These are phyloP conservation scores for Conoideocrella luteorostrata DNA, from an alignment of 2,329 filamentous ascomycete genomes.

Conservation along the genomic window DNA sequence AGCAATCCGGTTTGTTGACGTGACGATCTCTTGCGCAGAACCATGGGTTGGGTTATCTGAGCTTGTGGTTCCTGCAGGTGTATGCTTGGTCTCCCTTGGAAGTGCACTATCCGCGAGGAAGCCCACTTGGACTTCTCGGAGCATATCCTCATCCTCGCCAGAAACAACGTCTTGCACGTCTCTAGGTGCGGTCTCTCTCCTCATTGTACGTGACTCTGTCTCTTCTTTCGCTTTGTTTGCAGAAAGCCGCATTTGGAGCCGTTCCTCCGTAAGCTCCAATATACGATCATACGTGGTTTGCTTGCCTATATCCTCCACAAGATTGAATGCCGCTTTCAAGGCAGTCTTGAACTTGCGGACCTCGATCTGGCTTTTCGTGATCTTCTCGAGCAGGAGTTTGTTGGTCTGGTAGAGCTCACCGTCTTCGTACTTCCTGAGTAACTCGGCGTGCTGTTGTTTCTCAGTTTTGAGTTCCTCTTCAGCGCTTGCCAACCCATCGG, in stretches of 20 bases:
- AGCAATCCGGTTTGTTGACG: too few species aligned
- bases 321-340: conserved; percentile 8
- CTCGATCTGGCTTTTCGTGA: not conserved
- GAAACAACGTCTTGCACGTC: too few species aligned
- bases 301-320: not conserved
- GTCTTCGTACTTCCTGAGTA: not conserved
- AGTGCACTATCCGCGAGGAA: not conserved
- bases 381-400: not conserved
- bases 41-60: too few species aligned
- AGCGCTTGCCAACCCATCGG: not conserved
- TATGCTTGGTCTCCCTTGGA: not conserved
- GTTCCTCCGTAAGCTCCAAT: not conserved
- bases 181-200: not conserved
- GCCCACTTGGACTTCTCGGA: not conserved
- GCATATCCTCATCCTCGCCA: not conserved
- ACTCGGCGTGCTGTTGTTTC: not conserved
- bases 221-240: too few species aligned
- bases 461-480: not conserved
- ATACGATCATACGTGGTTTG: conserved; percentile 2
- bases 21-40: too few species aligned
- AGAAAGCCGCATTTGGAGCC: not conserved
- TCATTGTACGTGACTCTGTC: not conserved
- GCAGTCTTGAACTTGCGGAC: conserved; percentile 8
- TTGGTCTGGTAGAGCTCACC: not conserved
- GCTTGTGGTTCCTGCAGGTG: too few species aligned